phyloP scores from a whole-genome alignment of 805 yeast species.

The Candida berthetii region DNA sequence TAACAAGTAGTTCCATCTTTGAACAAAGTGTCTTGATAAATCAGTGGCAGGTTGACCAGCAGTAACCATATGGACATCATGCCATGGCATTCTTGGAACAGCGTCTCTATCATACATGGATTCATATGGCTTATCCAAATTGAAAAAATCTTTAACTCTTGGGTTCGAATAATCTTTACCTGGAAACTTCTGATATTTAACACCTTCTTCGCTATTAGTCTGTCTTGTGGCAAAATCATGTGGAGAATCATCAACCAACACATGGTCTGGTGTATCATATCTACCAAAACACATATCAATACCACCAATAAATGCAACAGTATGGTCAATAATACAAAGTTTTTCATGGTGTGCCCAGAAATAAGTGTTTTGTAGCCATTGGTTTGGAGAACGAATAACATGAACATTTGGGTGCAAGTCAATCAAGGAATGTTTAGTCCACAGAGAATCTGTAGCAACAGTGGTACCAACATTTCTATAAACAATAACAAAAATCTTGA shows the following conservation, averaged over 20 bases:
- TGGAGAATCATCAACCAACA: constrained; percentile 65
- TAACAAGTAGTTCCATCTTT: constrained; percentile 91
- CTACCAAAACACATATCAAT: constrained; percentile 94
- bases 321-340: constrained; percentile 77
- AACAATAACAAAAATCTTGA: constrained; percentile 84
- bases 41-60: constrained; percentile 95
- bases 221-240: constrained; percentile 24
- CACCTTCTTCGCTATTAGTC: constrained; percentile 32
- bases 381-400: constrained; percentile 93
- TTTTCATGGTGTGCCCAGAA: constrained; percentile 99
- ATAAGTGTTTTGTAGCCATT: constrained; percentile 82
- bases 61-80: constrained; percentile 94
- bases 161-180: constrained; percentile 98
- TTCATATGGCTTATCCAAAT: constrained; percentile 79
- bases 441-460: constrained; percentile 88
- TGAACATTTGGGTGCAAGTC: constrained; percentile 82
- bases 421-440: constrained; percentile 90
- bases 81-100: constrained; percentile 99
- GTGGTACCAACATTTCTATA: constrained; percentile 93
- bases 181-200: constrained; percentile 63
- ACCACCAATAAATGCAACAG: constrained; percentile 90
- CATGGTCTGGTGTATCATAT: constrained; percentile 95
- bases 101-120: constrained; percentile 81
- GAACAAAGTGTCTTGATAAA: constrained; percentile 88
- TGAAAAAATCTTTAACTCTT: constrained; percentile 79